A percentile compares a stretch with the other conserved stretches of the same genome.
phyloP scores from a whole-genome alignment of 2,329 filamentous ascomycete genomes.

The Bipolaris cookei region DNA sequence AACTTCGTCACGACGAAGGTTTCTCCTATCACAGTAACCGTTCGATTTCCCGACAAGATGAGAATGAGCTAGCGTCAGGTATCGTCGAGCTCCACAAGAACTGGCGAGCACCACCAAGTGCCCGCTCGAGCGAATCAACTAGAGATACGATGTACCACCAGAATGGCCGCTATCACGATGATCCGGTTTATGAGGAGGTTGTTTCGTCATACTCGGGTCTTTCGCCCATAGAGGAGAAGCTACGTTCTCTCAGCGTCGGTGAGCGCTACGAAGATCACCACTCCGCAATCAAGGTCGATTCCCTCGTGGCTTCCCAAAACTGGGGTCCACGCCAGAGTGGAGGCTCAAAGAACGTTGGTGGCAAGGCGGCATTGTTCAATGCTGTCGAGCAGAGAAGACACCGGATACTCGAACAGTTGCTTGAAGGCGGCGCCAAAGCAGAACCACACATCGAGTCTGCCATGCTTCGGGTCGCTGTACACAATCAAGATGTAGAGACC shows the following conservation, averaged over 20 bases:
- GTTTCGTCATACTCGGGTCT: constrained; percentile 27
- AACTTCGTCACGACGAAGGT: constrained; percentile 22
- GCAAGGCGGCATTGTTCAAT: constrained; percentile 54
- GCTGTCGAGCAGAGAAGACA: constrained; percentile 69
- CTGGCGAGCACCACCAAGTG: constrained; percentile 40
- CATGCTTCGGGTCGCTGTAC: constrained; percentile 40
- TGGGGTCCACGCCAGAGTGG: constrained; percentile 32
- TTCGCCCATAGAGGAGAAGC: constrained; percentile 34
- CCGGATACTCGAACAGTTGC: constrained; percentile 55
- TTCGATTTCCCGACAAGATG: constrained; percentile 26
- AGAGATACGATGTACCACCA: constrained; percentile 38
- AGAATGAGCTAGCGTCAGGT: constrained; percentile 23
- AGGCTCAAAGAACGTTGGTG: constrained; percentile 38
- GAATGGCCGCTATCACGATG: constrained; percentile 29
- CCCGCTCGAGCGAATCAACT: constrained; percentile 35
- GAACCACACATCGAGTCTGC: constrained; percentile 39
- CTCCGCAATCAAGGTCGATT: constrained; percentile 27
- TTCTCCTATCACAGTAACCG: constrained; percentile 21
- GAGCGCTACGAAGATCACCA: constrained; percentile 34
- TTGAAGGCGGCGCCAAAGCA: constrained; percentile 41
- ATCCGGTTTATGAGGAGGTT: constrained; percentile 31
- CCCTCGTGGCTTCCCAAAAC: constrained; percentile 18
- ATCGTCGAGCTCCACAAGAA: constrained; percentile 36
- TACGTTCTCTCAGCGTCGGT: constrained; percentile 32
- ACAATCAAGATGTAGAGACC: constrained; percentile 42